Conservation (phyloP, 257 asterid genomes). For the Sherardia arvensis region DNA sequence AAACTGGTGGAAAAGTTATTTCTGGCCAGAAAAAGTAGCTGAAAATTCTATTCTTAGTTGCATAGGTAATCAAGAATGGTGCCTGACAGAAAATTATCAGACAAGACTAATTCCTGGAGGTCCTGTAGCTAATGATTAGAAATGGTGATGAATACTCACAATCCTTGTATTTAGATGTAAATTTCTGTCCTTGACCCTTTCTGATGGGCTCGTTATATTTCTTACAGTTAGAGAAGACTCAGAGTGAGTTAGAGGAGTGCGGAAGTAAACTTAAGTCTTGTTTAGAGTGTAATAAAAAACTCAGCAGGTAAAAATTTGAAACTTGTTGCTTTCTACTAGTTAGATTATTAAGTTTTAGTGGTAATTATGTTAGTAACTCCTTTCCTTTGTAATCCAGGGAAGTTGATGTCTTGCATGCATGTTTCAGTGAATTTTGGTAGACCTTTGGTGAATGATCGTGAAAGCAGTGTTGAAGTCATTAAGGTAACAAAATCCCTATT, state of each 20-base stretch:
- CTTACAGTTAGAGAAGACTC: conserved; percentile 57
- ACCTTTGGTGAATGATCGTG: conserved; percentile 29
- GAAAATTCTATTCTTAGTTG: conserved; percentile 28
- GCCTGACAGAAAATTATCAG: conserved; percentile 42
- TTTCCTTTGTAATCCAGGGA: conserved; percentile 42
- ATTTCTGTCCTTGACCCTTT: conserved; percentile 12
- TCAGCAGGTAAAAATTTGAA: conserved; percentile 41
- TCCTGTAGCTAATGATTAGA: conserved; percentile 30
- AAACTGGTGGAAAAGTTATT: conserved; percentile 52
- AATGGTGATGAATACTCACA: conserved; percentile 17
- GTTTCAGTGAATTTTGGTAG: conserved; percentile 24
- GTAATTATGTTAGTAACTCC: background rate
- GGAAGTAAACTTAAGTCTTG: conserved; percentile 45
- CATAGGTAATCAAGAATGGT: conserved; percentile 38
- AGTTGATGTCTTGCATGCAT: conserved; percentile 43
- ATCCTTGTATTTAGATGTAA: conserved; percentile 14
- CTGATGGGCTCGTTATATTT: conserved; percentile 3
- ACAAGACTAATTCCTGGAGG: conserved; percentile 42
- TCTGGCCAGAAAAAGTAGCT: conserved; percentile 40
- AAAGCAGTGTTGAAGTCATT: conserved; percentile 43
- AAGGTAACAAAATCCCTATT: conserved; percentile 35
- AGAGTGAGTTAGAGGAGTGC: conserved; percentile 56
- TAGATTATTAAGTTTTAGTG: background rate
- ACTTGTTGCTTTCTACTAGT: background rate
- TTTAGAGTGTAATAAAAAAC: conserved; percentile 63